Evolutionary conservation across 225 moss, liverwort and hornwort species (phyloP), one percentile per base, ranked within the genome.

Genomic region (Sphagnum contortum): DNA sequence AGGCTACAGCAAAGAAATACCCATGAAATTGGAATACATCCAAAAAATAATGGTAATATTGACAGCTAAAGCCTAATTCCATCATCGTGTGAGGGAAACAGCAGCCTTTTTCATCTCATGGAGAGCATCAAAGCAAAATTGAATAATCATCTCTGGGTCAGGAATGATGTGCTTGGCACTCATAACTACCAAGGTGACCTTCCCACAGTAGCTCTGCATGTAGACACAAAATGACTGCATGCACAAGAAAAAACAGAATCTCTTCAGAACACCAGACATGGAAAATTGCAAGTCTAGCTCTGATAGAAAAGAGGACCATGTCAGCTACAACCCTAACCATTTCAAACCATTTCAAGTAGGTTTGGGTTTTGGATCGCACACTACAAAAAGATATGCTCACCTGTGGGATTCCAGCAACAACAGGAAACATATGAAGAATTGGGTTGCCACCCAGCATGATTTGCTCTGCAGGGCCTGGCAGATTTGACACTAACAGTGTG

Each of bases 361-460:
- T 29, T 29, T 29, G 29, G 29, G 29, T 29, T 29, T 29, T 29
- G 29, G 29, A 29, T 29, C 29, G 1, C 29, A 29, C 29, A 29
- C 29, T 29, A 29, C 29, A 29, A 29, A 29, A 29, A 29, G 29
- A 29, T 1, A 29, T 29, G 29, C 70, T 82, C 66, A 94, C 94
- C 78, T 90, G 90, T 10, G 90, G 92, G 8, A 92, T 88, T 57
- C 95, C 95, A 0, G 75, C 50, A 54, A 90, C 88, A 0, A 73
- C 83, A 3, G 95, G 88, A 57, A 77, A 81, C 68, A 96, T 87
- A 61, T 76, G 77, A 2, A 84, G 63, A 2, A 96, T 68, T 47
- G 92, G 88, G 52, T 96, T 96, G 0, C 88, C 92, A 47, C 75
- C 64, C 64, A 96, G 82, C 47, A 50, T 82, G 3, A 96, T 83